Evolutionary conservation across 2,329 filamentous ascomycete genomes (phyloP), one percentile per base, ranked within the genome.

Genomic region (Arthrobotrys megalospora): DNA sequence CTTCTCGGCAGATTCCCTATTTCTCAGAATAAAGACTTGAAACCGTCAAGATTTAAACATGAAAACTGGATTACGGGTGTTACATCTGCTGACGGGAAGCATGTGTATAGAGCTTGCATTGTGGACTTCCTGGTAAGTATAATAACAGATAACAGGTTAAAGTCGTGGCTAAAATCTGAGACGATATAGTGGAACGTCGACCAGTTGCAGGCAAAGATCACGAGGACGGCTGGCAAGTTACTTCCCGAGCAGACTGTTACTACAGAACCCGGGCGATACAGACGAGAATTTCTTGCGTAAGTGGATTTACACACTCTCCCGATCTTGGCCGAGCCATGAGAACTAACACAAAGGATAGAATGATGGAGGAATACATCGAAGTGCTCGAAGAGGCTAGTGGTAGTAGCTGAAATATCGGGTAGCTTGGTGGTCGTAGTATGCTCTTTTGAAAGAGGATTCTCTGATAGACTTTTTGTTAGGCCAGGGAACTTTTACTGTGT

Each of bases 211-310:
- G 76, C 81, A 11, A 81, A 76, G 58, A 80, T 82, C 50, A 80
- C 81, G 43, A 76, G 76, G 28, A 79, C 65, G 21, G 80, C 80
- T 38, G 80, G 80, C 14, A 80, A 66, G 62, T 38, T 80, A 10
- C 48, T 82, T n/a, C 80, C 80, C 1, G 80, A 82, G 34, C 81
- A 82, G 72, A 82, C 81, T n/a, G 69, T 82, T 14, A 81, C 81
- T 7, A 80, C 81, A 21, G 70, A 81, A 36, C 81, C 80, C 34
- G 63, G 70, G 3, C 80, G 80, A 36, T 82, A 81, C 70, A 70
- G 81, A 28, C 55, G 80, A 24, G 81, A 80, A 67, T 82, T 82
- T 55, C 66, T 81, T 41, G 68, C 80, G 81, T 82, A 77, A 55
- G 68, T 66, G 6, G n/a, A 43, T 16, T 28, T 11, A 34, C 43